Conservation (phyloP, 2,329 filamentous ascomycete species). For the Myriosclerotinia scirpicola region DNA sequence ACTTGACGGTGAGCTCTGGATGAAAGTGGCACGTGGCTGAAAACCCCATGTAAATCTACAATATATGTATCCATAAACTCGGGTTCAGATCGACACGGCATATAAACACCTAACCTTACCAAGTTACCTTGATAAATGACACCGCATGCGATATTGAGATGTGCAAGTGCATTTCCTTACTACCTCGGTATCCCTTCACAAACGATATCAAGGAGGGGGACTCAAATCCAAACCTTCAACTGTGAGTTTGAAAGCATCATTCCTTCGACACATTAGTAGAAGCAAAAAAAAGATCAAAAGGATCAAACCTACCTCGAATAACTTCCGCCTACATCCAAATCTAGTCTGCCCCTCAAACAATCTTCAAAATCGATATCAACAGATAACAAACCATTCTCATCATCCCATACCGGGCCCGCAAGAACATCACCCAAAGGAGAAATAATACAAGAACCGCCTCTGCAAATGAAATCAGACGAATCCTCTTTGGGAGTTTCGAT, state of each 20-base stretch:
- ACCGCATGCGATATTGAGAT: background rate
- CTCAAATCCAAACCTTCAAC: constrained; percentile 59
- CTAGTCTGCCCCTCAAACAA: constrained; percentile 76
- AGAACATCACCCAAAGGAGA: constrained; percentile 78
- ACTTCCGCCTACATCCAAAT: constrained; percentile 81
- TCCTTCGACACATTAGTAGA: constrained; percentile 43
- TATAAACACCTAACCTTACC: background rate
- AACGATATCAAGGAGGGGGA: constrained; percentile 44
- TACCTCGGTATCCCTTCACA: background rate
- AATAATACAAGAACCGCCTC: constrained; percentile 81
- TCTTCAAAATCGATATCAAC: constrained; percentile 84
- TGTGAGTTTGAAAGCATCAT: constrained; percentile 61
- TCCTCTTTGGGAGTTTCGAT: constrained; percentile 26
- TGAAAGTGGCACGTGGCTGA: background rate
- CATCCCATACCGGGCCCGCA: constrained; percentile 79
- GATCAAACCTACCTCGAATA: constrained; percentile 67
- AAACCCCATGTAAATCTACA: background rate
- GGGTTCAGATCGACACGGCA: background rate
- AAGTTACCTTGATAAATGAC: background rate
- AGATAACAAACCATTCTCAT: constrained; percentile 64
- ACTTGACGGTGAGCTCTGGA: background rate
- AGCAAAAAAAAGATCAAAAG: background rate
- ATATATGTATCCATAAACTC: background rate
- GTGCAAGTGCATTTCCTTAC: background rate
- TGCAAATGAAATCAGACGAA: constrained; percentile 48